These are phyloP conservation scores for Phycomyces nitens DNA, from an alignment of 192 early-diverging fungal species.

Conservation along the genomic window DNA sequence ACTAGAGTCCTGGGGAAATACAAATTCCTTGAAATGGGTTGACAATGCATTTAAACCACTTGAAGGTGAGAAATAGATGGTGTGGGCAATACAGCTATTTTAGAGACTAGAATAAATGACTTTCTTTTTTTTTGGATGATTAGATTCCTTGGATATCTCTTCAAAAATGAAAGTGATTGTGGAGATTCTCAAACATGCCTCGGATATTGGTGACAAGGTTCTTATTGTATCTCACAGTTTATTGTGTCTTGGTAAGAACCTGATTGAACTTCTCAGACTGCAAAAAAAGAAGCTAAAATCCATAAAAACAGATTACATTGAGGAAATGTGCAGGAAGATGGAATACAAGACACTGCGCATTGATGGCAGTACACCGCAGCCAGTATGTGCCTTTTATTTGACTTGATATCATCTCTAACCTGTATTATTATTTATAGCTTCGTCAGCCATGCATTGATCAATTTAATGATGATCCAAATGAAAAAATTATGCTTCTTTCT, in stretches of 20 bases:
- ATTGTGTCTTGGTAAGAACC: constrained; percentile 54
- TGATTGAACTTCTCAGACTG: no score
- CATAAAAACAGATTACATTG: not conserved
- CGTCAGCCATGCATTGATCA: constrained; percentile 60
- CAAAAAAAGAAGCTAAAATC: no score
- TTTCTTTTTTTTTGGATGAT: not conserved
- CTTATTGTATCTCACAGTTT: constrained; percentile 72
- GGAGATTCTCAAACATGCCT: constrained; percentile 51
- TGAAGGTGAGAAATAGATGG: not conserved
- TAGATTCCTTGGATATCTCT: constrained; percentile 34
- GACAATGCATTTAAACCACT: not conserved
- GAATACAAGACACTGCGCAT: constrained; percentile 31
- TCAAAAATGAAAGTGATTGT: constrained; percentile 54
- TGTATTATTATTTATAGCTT: not conserved
- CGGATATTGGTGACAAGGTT: constrained; percentile 56
- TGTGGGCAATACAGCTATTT: not conserved
- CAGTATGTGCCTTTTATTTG: no score
- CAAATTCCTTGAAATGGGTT: not conserved
- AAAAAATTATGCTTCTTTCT: constrained; percentile 59
- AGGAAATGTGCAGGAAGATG: not conserved
- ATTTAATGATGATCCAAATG: constrained; percentile 47
- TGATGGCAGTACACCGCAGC: constrained; percentile 48
- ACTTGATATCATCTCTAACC: no score
- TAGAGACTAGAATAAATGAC: not conserved
- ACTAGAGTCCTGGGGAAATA: not conserved